phyloP scores from a whole-genome alignment of 306 rosid genomes.

The Echinosophora koreensis region DNA sequence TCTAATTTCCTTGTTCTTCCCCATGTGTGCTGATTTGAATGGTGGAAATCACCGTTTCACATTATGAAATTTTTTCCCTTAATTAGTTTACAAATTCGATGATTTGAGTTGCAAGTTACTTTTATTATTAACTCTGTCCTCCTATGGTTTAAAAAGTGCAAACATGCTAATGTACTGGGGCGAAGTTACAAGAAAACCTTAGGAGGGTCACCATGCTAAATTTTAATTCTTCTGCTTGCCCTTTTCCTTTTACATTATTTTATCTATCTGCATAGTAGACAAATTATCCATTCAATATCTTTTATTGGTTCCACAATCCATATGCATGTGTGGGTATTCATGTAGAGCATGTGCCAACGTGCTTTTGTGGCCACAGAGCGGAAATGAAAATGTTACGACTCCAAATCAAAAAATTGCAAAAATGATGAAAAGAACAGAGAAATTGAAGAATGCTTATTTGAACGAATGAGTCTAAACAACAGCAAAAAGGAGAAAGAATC shows the following conservation, averaged over 20 bases:
- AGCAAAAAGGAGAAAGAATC: too few relatives aligned
- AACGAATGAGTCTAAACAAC: too few relatives aligned
- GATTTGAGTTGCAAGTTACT: constrained; percentile 1
- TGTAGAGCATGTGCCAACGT: neutral
- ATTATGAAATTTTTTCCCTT: neutral
- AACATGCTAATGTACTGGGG: neutral
- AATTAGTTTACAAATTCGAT: neutral
- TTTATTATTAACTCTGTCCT: neutral
- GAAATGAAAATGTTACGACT: too few relatives aligned
- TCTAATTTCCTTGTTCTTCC: neutral
- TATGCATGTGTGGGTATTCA: neutral
- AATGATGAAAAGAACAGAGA: too few relatives aligned
- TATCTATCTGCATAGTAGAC: neutral
- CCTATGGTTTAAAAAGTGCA: neutral
- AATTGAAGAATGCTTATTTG: too few relatives aligned
- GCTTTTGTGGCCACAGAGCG: neutral
- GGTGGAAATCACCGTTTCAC: neutral
- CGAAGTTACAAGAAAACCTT: neutral
- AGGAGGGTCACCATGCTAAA: neutral
- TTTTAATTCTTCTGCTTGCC: neutral
- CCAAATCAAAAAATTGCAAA: too few relatives aligned
- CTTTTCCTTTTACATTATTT: neutral
- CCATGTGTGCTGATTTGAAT: neutral
- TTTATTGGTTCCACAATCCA: neutral
- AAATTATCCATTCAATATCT: neutral